Percentiles rank a stretch among this genome's conserved stretches.
Evolutionary conservation across 257 asterid genomes (phyloP).

Genomic region (Cruciata laevipes): DNA sequence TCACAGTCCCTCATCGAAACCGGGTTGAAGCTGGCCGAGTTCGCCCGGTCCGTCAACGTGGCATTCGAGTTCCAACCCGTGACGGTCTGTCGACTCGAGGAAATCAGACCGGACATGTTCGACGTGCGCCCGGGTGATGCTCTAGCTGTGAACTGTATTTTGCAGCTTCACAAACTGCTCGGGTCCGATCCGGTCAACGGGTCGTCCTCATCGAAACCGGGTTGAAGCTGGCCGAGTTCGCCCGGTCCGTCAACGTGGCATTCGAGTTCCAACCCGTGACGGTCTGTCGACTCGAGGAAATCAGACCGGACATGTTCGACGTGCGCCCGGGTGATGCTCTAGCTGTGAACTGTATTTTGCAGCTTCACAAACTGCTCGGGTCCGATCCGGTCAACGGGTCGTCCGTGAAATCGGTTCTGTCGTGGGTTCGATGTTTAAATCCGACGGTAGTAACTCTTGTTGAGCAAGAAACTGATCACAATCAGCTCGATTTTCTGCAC

Average conservation of each 20-base stretch:
- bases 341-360: conserved; percentile 28
- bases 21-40: conserved; percentile 21
- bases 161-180: conserved; percentile 28
- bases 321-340: conserved; percentile 23
- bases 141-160: conserved; percentile 26
- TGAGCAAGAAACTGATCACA: conserved; percentile 30
- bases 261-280: conserved; percentile 25
- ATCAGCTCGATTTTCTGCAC: conserved; percentile 17
- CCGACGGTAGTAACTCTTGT: conserved; percentile 24
- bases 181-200: conserved; percentile 9
- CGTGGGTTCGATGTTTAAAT: conserved; percentile 21
- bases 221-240: conserved; percentile 20
- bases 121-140: conserved; percentile 23
- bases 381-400: conserved; percentile 6
- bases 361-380: conserved; percentile 27
- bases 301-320: conserved; percentile 25
- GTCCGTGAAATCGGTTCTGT: conserved; percentile 16
- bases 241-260: conserved; percentile 21
- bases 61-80: conserved; percentile 25
- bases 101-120: conserved; percentile 25
- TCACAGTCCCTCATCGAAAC: conserved; percentile 20
- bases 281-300: conserved; percentile 22
- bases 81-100: conserved; percentile 22
- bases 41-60: conserved; percentile 23
- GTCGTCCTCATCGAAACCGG: conserved; percentile 21